Evolutionary conservation across 2,329 filamentous ascomycete species (phyloP), one percentile per base, ranked within the genome.

Genomic region (Tympanopsis confertula): DNA sequence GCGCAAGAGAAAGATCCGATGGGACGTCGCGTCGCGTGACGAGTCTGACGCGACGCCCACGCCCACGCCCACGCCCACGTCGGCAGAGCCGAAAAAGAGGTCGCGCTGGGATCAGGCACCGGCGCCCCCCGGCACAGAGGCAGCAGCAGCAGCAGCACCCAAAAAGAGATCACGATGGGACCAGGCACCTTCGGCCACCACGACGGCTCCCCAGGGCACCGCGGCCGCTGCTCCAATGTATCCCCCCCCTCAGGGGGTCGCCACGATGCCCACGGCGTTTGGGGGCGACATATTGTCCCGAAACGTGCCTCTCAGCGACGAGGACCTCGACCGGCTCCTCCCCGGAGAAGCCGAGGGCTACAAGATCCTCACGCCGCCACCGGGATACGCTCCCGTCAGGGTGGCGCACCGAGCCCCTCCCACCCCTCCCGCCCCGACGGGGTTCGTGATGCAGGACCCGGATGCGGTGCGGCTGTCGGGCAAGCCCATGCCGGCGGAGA

Each of bases 381-480:
- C 88, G 4, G 91, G 91, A 22, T 98, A 96, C 54, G 86, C 85
- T 35, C 87, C 88, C 4, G 74, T 86, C 19, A 78, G 84, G 38
- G 79, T 82, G 22, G 76, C 85, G 37, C 71, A 86, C 24, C 77
- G 87, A 7, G 7, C 22, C 7, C 7, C 22, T 26, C 22, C 22
- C n/a, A n/a, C n/a, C 22, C 22, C 22, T 26, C 7, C 22, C 22
- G 22, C 22, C 7, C 7, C 7, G 7, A n/a, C 73, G 30, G 91
- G 91, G 2, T 98, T 96, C 63, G 91, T 94, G 81, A 94, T 95
- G 78, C 91, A 96, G 55, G 87, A 98, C 47, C 85, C 87, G 5
- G 87, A 93, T 47, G 87, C 84, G 53, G 78, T 79, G 42, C 76
- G 86, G 45, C 68, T 84, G 36, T 76, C 89, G 53, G 86, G 87